These are phyloP conservation scores for Fomitopsis schrenkii DNA, from an alignment of 1,284 basidiomycete species.

Conservation along the genomic window DNA sequence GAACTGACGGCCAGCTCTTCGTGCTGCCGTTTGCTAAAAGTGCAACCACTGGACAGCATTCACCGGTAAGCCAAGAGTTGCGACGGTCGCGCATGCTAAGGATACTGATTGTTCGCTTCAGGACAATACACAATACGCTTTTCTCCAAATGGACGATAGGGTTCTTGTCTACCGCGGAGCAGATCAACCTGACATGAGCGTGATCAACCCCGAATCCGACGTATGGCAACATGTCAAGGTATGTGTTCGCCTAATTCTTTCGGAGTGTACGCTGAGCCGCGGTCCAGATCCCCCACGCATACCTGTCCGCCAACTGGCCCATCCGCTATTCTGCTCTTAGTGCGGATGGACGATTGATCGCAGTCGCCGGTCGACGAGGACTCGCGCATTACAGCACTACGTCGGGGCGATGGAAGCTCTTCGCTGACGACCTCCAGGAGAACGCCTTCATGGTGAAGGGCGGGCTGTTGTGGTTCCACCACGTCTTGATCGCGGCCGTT, in stretches of 20 bases:
- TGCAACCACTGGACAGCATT: slow-evolving; percentile 88
- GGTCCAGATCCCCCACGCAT: slow-evolving; percentile 78
- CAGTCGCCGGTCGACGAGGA: slow-evolving; percentile 89
- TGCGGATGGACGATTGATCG: slow-evolving; percentile 87
- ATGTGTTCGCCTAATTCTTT: background rate
- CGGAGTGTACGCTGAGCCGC: background rate
- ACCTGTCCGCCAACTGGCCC: slow-evolving; percentile 92
- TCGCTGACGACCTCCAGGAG: slow-evolving; percentile 83
- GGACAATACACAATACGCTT: slow-evolving; percentile 94
- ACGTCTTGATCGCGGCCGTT: slow-evolving; percentile 89
- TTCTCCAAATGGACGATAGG: slow-evolving; percentile 93
- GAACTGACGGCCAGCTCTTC: slow-evolving; percentile 70
- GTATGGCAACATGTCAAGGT: slow-evolving; percentile 94
- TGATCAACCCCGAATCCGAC: slow-evolving; percentile 98
- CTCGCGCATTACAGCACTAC: slow-evolving; percentile 92
- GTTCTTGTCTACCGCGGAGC: slow-evolving; percentile 95
- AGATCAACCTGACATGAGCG: slow-evolving; percentile 96
- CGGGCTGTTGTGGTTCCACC: slow-evolving; percentile 95
- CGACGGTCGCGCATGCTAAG: background rate
- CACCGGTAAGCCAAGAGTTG: slow-evolving; percentile 56
- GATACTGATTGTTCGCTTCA: slow-evolving; percentile 22
- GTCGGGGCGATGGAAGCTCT: slow-evolving; percentile 95
- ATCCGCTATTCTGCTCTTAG: slow-evolving; percentile 92
- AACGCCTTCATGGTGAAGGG: slow-evolving; percentile 87
- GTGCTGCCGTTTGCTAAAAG: slow-evolving; percentile 93